These are phyloP conservation scores for Verticillium nubilum DNA, from an alignment of 2,329 filamentous ascomycete genomes.

Conservation along the genomic window DNA sequence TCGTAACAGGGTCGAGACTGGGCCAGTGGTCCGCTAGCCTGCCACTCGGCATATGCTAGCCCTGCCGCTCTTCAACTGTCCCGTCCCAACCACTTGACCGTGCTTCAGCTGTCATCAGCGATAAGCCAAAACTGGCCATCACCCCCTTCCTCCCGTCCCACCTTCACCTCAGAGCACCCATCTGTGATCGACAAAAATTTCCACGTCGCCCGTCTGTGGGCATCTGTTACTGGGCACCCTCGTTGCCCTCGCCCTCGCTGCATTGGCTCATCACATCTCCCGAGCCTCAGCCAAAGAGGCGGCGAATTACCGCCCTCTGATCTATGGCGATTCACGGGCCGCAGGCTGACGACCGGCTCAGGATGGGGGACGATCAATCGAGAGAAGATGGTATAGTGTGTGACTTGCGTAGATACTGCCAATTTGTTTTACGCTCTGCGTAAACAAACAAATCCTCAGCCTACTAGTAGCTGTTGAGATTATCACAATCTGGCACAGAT, in stretches of 20 bases:
- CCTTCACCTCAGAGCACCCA: background rate
- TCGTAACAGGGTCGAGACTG: background rate
- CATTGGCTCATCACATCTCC: background rate
- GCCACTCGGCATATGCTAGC: background rate
- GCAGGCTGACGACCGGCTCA: background rate
- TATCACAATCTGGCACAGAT: conserved; percentile 10
- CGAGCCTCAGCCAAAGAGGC: background rate
- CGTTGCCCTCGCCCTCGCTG: background rate
- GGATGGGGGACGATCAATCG: background rate
- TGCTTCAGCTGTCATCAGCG: background rate
- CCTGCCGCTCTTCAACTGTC: background rate
- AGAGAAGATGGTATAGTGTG: background rate
- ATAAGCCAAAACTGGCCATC: background rate
- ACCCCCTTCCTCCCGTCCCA: background rate
- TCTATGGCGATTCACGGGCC: background rate
- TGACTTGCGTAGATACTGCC: background rate
- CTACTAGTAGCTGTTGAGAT: background rate
- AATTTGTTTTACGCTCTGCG: conserved; percentile 1
- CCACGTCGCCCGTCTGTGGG: background rate
- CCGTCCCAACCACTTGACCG: background rate
- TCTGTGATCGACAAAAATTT: background rate
- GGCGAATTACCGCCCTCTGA: background rate
- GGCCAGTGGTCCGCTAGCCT: background rate
- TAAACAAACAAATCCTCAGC: background rate
- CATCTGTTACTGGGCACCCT: too few species aligned